These are phyloP conservation scores for Tuber microsphaerosporum DNA, from an alignment of 495 filamentous ascomycete species.

Conservation along the genomic window DNA sequence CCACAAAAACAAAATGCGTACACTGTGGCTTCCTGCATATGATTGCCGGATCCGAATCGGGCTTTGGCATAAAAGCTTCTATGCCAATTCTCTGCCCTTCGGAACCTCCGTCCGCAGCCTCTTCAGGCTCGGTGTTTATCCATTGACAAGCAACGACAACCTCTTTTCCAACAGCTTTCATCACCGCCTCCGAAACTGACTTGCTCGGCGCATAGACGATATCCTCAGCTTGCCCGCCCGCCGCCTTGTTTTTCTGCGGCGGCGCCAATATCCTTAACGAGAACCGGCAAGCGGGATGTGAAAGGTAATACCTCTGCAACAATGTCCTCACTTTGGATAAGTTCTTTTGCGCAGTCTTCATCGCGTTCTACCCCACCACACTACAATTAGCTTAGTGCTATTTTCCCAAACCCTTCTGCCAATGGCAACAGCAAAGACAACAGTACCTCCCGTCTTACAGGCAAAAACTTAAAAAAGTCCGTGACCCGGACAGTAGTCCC, in stretches of 20 bases:
- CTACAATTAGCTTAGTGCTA: slow-evolving; percentile 8
- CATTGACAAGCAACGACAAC: slow-evolving; percentile 52
- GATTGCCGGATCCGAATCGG: slow-evolving; percentile 50
- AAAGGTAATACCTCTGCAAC: slow-evolving; percentile 68
- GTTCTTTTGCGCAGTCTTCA: slow-evolving; percentile 57
- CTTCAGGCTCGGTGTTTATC: slow-evolving; percentile 33
- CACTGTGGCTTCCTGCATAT: slow-evolving; percentile 52
- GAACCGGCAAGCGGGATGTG: slow-evolving; percentile 58
- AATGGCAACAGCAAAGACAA: neutral
- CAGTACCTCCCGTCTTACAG: slow-evolving; percentile 58
- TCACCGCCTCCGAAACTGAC: slow-evolving; percentile 57
- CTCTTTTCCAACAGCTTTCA: slow-evolving; percentile 64
- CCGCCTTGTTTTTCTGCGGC: slow-evolving; percentile 13
- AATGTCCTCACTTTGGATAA: slow-evolving; percentile 59
- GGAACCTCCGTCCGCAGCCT: slow-evolving; percentile 11
- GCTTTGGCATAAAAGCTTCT: slow-evolving; percentile 56
- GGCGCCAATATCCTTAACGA: slow-evolving; percentile 56
- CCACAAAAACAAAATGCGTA: slow-evolving; percentile 59
- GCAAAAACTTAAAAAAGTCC: slow-evolving; percentile 61
- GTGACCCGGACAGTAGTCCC: slow-evolving; percentile 70
- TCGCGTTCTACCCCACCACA: slow-evolving; percentile 45
- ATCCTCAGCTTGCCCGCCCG: slow-evolving; percentile 51
- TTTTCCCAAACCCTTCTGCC: neutral
- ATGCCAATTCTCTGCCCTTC: slow-evolving; percentile 38
- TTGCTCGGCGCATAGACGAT: slow-evolving; percentile 67